These are phyloP conservation scores for Plectranthus barbatus DNA, from an alignment of 257 asterid species.

Conservation along the genomic window DNA sequence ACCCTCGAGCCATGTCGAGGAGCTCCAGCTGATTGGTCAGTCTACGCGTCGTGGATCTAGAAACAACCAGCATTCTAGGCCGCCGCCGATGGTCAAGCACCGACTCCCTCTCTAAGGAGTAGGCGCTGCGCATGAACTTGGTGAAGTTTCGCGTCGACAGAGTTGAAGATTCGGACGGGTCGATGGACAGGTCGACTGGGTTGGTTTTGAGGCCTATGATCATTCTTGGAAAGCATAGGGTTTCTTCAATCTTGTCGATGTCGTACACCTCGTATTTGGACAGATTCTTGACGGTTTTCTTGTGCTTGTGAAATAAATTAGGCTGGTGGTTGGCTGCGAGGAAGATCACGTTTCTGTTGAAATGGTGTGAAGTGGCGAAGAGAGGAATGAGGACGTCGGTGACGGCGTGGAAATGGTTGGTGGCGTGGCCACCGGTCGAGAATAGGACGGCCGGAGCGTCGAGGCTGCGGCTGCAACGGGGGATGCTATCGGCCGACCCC, in stretches of 20 bases:
- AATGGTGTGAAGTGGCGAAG: conserved; percentile 31
- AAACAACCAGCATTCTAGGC: conserved; percentile 42
- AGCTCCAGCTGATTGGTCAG: conserved; percentile 24
- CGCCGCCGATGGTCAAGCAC: not conserved
- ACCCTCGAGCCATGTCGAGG: conserved; percentile 16
- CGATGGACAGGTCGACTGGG: conserved; percentile 23
- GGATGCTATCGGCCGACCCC: conserved; percentile 3
- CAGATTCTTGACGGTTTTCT: conserved; percentile 15
- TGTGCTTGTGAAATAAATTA: conserved; percentile 30
- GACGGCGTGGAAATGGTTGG: conserved; percentile 53
- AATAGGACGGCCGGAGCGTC: conserved; percentile 41
- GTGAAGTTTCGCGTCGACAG: conserved; percentile 34
- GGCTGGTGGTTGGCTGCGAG: conserved; percentile 22
- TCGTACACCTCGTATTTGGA: conserved; percentile 33
- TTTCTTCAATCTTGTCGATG: conserved; percentile 24
- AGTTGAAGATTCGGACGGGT: conserved; percentile 10
- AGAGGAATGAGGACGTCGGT: conserved; percentile 50
- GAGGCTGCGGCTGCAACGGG: conserved; percentile 27
- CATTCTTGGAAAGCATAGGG: conserved; percentile 37
- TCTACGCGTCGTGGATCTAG: conserved; percentile 29
- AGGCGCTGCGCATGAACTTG: conserved; percentile 25
- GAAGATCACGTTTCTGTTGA: conserved; percentile 27
- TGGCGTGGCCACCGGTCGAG: conserved; percentile 41
- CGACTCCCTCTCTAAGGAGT: conserved; percentile 20
- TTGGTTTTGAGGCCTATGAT: conserved; percentile 39